These are phyloP conservation scores for Candida sanyaensis DNA, from an alignment of 1,139 yeast genomes.

Conservation along the genomic window DNA sequence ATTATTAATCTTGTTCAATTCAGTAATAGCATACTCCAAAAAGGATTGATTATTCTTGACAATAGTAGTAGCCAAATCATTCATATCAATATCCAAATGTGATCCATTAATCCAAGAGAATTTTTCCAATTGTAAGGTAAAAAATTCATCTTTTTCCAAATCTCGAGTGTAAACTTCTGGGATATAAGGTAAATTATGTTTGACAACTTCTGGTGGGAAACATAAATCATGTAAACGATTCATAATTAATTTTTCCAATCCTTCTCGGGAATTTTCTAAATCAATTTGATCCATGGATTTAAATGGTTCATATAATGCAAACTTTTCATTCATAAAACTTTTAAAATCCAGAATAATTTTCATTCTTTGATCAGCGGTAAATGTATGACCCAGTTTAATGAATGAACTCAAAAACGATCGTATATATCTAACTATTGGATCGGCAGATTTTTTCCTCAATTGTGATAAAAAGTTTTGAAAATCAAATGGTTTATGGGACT, in stretches of 20 bases:
- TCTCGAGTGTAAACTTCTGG: constrained; percentile 46
- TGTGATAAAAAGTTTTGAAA: constrained; percentile 78
- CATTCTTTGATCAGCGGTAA: constrained; percentile 76
- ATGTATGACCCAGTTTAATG: constrained; percentile 55
- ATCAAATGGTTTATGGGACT: constrained; percentile 64
- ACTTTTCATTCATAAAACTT: constrained; percentile 66
- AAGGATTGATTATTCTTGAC: constrained; percentile 49
- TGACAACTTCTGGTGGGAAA: constrained; percentile 74
- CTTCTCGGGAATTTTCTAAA: constrained; percentile 79
- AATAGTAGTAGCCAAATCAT: constrained; percentile 21
- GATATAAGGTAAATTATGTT: constrained; percentile 39
- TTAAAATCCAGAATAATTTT: constrained; percentile 77
- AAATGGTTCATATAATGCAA: constrained; percentile 73
- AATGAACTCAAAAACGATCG: constrained; percentile 81
- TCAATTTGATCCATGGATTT: constrained; percentile 58
- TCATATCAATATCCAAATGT: constrained; percentile 76
- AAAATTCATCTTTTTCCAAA: constrained; percentile 57
- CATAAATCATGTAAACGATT: constrained; percentile 77
- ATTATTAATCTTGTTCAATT: constrained; percentile 73
- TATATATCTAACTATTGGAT: constrained; percentile 85
- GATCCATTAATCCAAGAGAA: constrained; percentile 75
- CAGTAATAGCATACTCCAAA: constrained; percentile 67
- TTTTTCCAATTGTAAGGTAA: constrained; percentile 59
- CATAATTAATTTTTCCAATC: constrained; percentile 90
- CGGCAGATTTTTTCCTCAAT: constrained; percentile 74